Percentiles rank a stretch among this genome's conserved stretches.
Evolutionary conservation across 805 yeast species (phyloP).

Genomic region (Teunomyces lycoperdinae): DNA sequence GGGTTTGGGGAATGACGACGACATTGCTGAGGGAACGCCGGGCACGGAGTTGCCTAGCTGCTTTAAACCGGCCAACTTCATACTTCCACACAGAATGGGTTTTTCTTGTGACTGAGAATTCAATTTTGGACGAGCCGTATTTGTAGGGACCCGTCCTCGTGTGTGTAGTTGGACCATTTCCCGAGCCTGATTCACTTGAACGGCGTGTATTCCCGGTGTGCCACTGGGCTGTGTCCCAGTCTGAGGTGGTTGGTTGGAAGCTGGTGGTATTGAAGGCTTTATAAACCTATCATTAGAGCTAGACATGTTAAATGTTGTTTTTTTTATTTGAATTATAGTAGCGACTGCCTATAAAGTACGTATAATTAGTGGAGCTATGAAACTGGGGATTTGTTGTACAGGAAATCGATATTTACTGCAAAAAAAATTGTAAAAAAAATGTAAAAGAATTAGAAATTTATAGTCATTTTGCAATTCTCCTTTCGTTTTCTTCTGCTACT

Average conservation of each 20-base stretch:
- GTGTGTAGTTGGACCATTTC: constrained; percentile 56
- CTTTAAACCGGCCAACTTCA: constrained; percentile 1
- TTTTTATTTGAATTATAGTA: too few species aligned
- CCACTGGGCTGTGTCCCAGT: neutral
- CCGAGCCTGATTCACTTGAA: constrained; percentile 60
- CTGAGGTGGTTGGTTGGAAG: neutral
- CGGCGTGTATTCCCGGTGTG: constrained; percentile 47
- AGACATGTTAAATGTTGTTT: neutral
- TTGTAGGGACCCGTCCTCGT: constrained; percentile 32
- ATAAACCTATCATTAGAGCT: neutral
- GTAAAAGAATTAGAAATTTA: neutral
- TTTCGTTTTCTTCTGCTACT: neutral
- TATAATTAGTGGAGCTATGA: neutral
- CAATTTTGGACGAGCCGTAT: neutral
- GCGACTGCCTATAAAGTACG: neutral
- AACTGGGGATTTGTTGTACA: neutral
- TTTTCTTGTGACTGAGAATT: neutral
- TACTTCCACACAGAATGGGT: constrained; percentile 1
- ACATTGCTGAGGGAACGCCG: constrained; percentile 13
- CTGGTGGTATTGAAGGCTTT: constrained; percentile 2
- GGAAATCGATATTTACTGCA: neutral
- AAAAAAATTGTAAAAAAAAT: neutral
- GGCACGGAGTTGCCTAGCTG: constrained; percentile 14
- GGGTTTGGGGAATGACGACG: constrained; percentile 3
- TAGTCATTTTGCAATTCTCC: neutral